Evolutionary conservation across 768 basidiomycete species (phyloP).

Genomic region (Roridomyces roridus): DNA sequence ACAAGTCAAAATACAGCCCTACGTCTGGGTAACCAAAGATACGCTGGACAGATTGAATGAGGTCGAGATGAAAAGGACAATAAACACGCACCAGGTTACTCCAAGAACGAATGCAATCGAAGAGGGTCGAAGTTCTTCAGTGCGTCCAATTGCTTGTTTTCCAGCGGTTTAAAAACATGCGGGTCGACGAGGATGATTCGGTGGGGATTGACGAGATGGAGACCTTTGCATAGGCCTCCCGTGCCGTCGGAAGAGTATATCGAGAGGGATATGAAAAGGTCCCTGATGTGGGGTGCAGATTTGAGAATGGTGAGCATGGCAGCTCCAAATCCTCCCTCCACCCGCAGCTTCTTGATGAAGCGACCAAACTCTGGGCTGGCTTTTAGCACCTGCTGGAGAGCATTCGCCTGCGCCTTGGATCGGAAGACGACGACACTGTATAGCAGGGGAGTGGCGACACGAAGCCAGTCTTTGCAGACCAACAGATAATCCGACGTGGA

Average conservation of each 20-base stretch:
- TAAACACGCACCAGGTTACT: background rate
- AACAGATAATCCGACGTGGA: background rate
- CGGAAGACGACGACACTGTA: background rate
- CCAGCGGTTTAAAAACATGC: background rate
- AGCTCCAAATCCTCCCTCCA: constrained; percentile 25
- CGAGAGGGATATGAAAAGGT: background rate
- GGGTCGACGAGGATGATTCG: background rate
- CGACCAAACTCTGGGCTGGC: background rate
- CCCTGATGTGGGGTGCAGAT: background rate
- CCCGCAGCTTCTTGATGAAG: constrained; percentile 29
- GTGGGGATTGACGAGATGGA: background rate
- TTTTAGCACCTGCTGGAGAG: background rate
- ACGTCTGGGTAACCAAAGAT: background rate
- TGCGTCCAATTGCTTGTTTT: background rate
- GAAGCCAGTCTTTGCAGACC: background rate
- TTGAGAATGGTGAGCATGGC: background rate
- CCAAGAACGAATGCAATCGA: background rate
- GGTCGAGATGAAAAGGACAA: background rate
- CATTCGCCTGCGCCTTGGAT: background rate
- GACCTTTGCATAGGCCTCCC: background rate
- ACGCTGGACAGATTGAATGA: background rate
- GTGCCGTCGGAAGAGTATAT: background rate
- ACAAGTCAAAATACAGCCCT: background rate
- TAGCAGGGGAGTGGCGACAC: background rate
- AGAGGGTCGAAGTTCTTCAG: background rate